Conservation (phyloP, 495 filamentous ascomycete genomes). For the Articulospora tetracladia region DNA sequence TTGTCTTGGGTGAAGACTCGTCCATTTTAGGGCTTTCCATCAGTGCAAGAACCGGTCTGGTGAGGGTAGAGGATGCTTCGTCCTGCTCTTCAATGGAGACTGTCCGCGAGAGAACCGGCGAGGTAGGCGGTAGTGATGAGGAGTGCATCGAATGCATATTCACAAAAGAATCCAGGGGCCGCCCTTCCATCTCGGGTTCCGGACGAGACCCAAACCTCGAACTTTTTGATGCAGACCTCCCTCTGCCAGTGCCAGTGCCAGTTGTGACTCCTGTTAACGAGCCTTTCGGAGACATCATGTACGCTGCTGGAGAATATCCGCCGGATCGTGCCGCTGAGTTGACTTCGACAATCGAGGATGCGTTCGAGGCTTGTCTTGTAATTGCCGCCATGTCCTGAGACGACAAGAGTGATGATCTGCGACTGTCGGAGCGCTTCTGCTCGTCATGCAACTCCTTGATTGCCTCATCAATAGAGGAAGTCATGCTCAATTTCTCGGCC, state of each 20-base stretch:
- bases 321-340: constrained; percentile 63
- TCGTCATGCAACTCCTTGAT: constrained; percentile 76
- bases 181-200: constrained; percentile 44
- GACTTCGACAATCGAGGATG: constrained; percentile 64
- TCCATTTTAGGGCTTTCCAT: constrained; percentile 6
- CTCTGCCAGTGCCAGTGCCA: constrained; percentile 43
- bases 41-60: constrained; percentile 9
- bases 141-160: constrained; percentile 13
- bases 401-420: constrained; percentile 44
- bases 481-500: constrained; percentile 76
- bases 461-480: constrained; percentile 75
- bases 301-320: constrained; percentile 68
- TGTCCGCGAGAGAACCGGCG: constrained; percentile 17
- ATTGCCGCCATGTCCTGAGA: constrained; percentile 29
- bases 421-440: constrained; percentile 65
- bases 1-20: constrained; percentile 19
- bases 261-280: constrained; percentile 40
- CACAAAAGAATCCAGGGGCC: constrained; percentile 35
- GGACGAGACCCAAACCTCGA: constrained; percentile 47
- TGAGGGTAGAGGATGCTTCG: constrained; percentile 19
- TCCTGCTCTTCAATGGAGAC: constrained; percentile 25
- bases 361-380: constrained; percentile 47
- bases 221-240: constrained; percentile 56
- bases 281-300: constrained; percentile 59
- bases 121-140: constrained; percentile 20